Conservation (phyloP, 441 rosid species). For the Gossypium lobatum region DNA sequence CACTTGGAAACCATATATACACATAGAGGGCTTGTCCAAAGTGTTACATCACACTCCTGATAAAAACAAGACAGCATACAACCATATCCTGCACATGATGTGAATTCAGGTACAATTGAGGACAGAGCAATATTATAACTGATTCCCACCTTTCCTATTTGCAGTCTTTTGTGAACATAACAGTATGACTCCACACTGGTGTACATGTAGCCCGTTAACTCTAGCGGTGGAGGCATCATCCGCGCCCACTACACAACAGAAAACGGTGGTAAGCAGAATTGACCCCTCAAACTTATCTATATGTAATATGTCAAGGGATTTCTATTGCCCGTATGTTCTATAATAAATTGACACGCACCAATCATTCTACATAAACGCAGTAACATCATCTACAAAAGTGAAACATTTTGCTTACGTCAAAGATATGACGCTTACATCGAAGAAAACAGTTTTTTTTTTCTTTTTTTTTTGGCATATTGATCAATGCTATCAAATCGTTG, state of each 20-base stretch:
- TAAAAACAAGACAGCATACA: slow-evolving; percentile 4
- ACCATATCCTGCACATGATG: slow-evolving; percentile 28
- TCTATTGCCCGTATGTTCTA: background rate
- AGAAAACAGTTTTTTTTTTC: slow-evolving; percentile 94
- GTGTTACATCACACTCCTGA: background rate
- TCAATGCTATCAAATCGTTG: slow-evolving; percentile 96
- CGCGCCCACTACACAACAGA: slow-evolving; percentile 86
- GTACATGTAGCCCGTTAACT: slow-evolving; percentile 70
- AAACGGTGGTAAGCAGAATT: slow-evolving; percentile 76
- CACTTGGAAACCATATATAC: no score
- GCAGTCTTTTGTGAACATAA: slow-evolving; percentile 15
- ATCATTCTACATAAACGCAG: background rate
- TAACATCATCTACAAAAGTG: background rate
- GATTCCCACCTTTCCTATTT: background rate
- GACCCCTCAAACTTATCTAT: slow-evolving; percentile 97
- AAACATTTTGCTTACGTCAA: slow-evolving; percentile 37
- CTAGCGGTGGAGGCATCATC: slow-evolving; percentile 70
- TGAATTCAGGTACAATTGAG: slow-evolving; percentile 1
- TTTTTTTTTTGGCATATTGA: slow-evolving; percentile 73
- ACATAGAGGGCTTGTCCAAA: slow-evolving; percentile 3
- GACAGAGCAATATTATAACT: background rate
- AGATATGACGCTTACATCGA: slow-evolving; percentile 29
- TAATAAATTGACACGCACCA: background rate
- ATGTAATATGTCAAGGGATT: background rate
- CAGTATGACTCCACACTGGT: slow-evolving; percentile 87